phyloP scores from a whole-genome alignment of 192 early-diverging fungal species.

The Umbelopsis isabellina region DNA sequence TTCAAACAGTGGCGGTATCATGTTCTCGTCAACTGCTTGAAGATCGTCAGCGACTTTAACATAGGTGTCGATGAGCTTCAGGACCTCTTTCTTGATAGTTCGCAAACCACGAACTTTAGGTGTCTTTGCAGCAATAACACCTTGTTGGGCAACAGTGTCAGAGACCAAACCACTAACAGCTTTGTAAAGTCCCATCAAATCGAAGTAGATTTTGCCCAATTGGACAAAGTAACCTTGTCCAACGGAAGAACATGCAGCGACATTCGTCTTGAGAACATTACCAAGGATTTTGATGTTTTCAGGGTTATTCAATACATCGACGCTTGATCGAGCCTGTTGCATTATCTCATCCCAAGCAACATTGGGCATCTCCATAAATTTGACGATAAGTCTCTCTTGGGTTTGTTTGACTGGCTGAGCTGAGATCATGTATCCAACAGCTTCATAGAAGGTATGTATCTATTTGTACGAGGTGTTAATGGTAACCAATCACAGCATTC shows the following conservation, averaged over 20 bases:
- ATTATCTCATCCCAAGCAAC: conserved; percentile 83
- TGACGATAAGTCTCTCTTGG: conserved; percentile 83
- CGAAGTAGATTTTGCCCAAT: conserved; percentile 87
- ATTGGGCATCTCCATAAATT: conserved; percentile 91
- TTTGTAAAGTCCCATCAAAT: conserved; percentile 91
- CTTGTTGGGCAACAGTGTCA: conserved; percentile 71
- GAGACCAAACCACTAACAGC: conserved; percentile 87
- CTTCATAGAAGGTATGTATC: conserved; percentile 98
- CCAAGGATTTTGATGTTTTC: conserved; percentile 88
- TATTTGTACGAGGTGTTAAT: neutral
- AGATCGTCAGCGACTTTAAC: conserved; percentile 88
- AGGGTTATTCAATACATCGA: conserved; percentile 72
- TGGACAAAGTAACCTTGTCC: conserved; percentile 89
- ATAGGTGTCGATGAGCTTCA: conserved; percentile 93
- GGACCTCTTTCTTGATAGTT: conserved; percentile 95
- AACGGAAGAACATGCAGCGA: conserved; percentile 86
- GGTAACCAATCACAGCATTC: neutral
- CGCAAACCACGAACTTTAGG: conserved; percentile 89
- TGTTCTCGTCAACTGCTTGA: conserved; percentile 73
- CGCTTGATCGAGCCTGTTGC: conserved; percentile 65
- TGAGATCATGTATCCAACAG: conserved; percentile 97
- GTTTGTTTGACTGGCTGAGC: conserved; percentile 80
- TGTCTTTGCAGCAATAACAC: conserved; percentile 88
- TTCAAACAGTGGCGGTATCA: conserved; percentile 92
- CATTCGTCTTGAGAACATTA: conserved; percentile 96